Conservation (phyloP, 805 yeast species). For the Ogataea pilisensis region DNA sequence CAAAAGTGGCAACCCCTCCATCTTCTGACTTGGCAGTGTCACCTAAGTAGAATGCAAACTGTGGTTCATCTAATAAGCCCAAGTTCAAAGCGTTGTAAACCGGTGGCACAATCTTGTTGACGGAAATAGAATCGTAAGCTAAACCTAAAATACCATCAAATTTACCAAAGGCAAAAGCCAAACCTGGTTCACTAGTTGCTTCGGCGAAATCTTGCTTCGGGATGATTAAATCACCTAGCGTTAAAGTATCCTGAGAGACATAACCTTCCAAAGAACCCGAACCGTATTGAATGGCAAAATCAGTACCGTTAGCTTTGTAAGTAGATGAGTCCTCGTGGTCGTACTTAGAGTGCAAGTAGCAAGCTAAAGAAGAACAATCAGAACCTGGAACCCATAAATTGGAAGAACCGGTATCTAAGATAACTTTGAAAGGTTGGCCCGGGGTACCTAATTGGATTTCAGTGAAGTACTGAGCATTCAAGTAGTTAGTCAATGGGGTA, state of each 20-base stretch:
- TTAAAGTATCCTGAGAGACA: constrained; percentile 79
- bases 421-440: constrained; percentile 87
- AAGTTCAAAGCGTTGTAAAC: constrained; percentile 80
- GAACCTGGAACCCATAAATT: constrained; percentile 94
- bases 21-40: constrained; percentile 59
- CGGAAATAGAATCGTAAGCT: constrained; percentile 89
- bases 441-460: constrained; percentile 92
- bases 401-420: constrained; percentile 94
- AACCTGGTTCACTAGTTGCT: constrained; percentile 95
- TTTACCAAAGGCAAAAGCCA: constrained; percentile 97
- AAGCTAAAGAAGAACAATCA: constrained; percentile 90
- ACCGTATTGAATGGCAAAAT: constrained; percentile 85
- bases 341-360: constrained; percentile 89
- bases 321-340: constrained; percentile 79
- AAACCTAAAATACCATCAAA: constrained; percentile 97
- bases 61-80: constrained; percentile 78
- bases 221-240: constrained; percentile 79
- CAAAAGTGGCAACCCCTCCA: constrained; percentile 94
- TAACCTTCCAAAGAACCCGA: constrained; percentile 91
- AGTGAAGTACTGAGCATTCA: constrained; percentile 94
- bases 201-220: constrained; percentile 94
- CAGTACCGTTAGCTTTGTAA: constrained; percentile 82
- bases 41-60: constrained; percentile 89
- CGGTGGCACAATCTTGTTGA: constrained; percentile 88
- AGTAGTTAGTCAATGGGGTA: constrained; percentile 85